Percentiles rank a stretch among this genome's conserved stretches.
These are phyloP conservation scores for Trichosporon sp. DNA, from an alignment of 1,284 basidiomycete species.

Conservation along the genomic window DNA sequence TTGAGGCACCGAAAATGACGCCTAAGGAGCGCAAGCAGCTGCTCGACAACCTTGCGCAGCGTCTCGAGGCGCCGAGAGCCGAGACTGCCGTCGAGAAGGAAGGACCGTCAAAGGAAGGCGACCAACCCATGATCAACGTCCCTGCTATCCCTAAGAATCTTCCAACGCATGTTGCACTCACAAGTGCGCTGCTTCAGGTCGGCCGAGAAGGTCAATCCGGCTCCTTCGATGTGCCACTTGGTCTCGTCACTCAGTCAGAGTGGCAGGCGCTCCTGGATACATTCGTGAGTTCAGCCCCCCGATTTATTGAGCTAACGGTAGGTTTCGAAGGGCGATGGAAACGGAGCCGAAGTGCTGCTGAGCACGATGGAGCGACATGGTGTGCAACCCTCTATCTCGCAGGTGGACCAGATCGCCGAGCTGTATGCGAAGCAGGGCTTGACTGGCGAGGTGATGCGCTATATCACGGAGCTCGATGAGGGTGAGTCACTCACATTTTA, in stretches of 20 bases:
- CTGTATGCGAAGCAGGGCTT: slow-evolving; percentile 23
- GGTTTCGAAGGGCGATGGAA: slow-evolving; percentile 8
- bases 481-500: slow-evolving; percentile 11
- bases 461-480: slow-evolving; percentile 20
- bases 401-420: slow-evolving; percentile 19
- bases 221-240: slow-evolving; percentile 26
- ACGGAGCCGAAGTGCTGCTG: slow-evolving; percentile 17
- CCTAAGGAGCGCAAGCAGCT: slow-evolving; percentile 4
- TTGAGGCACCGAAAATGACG: slow-evolving; percentile 10
- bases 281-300: slow-evolving; percentile 21
- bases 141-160: slow-evolving; percentile 5
- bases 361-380: slow-evolving; percentile 22
- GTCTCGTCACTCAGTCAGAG: slow-evolving; percentile 31
- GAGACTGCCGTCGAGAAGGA: background rate
- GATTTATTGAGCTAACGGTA: slow-evolving; percentile 1
- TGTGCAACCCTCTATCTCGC: slow-evolving; percentile 1
- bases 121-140: slow-evolving; percentile 6
- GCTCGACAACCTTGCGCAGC: slow-evolving; percentile 5
- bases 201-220: background rate
- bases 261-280: slow-evolving; percentile 39
- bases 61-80: background rate
- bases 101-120: background rate
- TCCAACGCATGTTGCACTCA: slow-evolving; percentile 20
- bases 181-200: slow-evolving; percentile 6
- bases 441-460: slow-evolving; percentile 20